These are phyloP conservation scores for Aspergillus phoenicis DNA, from an alignment of 2,329 filamentous ascomycete genomes.

Conservation along the genomic window DNA sequence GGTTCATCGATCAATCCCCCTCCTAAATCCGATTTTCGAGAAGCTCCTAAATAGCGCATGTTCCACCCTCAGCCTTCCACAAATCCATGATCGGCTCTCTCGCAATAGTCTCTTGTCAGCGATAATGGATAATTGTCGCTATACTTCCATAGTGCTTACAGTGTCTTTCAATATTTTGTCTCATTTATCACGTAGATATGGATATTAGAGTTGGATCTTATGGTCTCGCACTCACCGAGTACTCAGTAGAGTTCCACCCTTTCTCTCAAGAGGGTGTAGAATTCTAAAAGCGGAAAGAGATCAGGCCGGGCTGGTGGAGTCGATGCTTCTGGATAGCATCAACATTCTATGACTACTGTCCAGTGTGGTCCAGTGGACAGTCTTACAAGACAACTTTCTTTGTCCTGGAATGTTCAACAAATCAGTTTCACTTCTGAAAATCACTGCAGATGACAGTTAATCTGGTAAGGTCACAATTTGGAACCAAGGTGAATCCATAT, in stretches of 20 bases:
- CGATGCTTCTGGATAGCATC: background rate
- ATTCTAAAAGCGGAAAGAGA: constrained; percentile 1
- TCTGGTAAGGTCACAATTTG: background rate
- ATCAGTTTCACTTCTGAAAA: background rate
- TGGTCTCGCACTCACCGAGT: background rate
- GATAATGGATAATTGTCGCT: background rate
- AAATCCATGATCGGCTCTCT: background rate
- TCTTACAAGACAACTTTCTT: background rate
- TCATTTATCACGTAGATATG: no score
- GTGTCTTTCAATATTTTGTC: background rate
- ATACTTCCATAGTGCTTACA: background rate
- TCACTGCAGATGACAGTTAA: background rate
- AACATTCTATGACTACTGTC: background rate
- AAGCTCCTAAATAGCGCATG: background rate
- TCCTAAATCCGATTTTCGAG: constrained; percentile 2
- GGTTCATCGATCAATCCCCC: constrained; percentile 1
- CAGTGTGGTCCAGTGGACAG: background rate
- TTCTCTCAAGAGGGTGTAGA: background rate
- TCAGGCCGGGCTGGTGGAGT: background rate
- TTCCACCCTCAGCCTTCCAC: background rate
- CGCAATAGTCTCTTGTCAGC: background rate
- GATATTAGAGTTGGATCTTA: background rate
- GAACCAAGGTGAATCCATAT: background rate
- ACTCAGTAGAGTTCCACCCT: background rate
- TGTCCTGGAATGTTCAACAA: background rate